Evolutionary conservation across 1,284 basidiomycete genomes (phyloP).

Genomic region (Neotropicomus parvogracilis): DNA sequence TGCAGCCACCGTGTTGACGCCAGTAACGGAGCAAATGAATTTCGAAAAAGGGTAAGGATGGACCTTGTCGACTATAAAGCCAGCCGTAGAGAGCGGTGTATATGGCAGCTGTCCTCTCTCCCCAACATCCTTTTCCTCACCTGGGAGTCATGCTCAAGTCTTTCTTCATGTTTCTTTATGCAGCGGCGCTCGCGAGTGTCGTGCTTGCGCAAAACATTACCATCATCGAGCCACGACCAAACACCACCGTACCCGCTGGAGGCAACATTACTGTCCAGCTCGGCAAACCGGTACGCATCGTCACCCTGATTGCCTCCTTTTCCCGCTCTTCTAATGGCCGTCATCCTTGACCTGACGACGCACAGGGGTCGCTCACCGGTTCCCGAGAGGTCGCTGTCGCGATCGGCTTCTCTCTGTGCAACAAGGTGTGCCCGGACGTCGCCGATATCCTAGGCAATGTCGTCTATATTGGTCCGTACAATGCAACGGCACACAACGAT

Average conservation of each 20-base stretch:
- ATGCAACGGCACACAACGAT: constrained; percentile 28
- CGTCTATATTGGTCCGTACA: constrained; percentile 46
- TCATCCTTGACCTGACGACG: constrained; percentile 18
- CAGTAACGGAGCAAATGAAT: too few relatives aligned
- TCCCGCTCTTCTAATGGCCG: not conserved
- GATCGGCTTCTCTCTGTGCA: constrained; percentile 41
- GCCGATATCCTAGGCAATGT: constrained; percentile 39
- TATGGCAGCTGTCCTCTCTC: not conserved
- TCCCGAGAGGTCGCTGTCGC: constrained; percentile 46
- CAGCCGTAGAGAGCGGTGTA: too few relatives aligned
- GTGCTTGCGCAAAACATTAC: constrained; percentile 39
- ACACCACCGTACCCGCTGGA: constrained; percentile 36
- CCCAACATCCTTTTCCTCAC: too few relatives aligned
- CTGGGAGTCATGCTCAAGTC: constrained; percentile 4
- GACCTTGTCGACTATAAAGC: not conserved
- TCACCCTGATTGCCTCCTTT: not conserved
- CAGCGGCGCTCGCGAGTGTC: not conserved
- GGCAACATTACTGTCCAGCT: constrained; percentile 43
- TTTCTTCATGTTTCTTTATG: not conserved
- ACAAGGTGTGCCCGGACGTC: constrained; percentile 14
- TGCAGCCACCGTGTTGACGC: too few relatives aligned
- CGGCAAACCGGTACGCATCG: constrained; percentile 41
- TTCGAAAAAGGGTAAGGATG: too few relatives aligned
- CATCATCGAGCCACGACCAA: constrained; percentile 39
- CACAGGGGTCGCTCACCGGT: constrained; percentile 27